These are phyloP conservation scores for Hypholoma sublateritium DNA, from an alignment of 768 basidiomycete genomes.

Conservation along the genomic window DNA sequence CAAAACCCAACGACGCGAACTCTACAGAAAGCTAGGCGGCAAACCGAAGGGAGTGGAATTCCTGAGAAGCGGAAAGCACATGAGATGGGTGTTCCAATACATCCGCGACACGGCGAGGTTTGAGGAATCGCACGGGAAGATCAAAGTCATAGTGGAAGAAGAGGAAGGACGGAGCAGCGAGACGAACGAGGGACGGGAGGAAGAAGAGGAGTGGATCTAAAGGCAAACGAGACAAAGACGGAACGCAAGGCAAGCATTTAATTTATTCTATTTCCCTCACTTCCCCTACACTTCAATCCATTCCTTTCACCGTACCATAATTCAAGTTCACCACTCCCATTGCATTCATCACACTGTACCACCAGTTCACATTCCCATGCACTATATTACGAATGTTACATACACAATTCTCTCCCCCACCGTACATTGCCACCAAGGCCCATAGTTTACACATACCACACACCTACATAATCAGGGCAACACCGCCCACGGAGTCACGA, in stretches of 20 bases:
- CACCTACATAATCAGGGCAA: not conserved
- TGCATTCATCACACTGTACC: no score
- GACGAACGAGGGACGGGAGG: not conserved
- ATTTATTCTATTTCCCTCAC: no score
- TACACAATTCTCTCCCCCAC: not conserved
- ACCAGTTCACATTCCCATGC: no score
- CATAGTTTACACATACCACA: not conserved
- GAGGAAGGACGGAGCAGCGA: not conserved
- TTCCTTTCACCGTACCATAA: no score
- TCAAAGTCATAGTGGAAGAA: no score
- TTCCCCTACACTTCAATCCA: no score
- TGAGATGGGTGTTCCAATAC: not conserved
- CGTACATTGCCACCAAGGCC: not conserved
- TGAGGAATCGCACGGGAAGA: not conserved
- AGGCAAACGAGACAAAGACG: not conserved
- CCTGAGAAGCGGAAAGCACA: not conserved
- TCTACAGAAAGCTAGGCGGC: not conserved
- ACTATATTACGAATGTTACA: no score
- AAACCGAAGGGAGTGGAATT: no score
- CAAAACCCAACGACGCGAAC: conserved; percentile 1
- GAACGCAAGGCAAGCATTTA: no score
- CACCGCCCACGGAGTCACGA: no score
- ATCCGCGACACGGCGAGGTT: not conserved
- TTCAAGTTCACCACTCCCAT: no score
- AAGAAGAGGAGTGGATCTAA: not conserved